These are phyloP conservation scores for Otatea glauca DNA, from an alignment of 176 grass and related monocot species.

Conservation along the genomic window DNA sequence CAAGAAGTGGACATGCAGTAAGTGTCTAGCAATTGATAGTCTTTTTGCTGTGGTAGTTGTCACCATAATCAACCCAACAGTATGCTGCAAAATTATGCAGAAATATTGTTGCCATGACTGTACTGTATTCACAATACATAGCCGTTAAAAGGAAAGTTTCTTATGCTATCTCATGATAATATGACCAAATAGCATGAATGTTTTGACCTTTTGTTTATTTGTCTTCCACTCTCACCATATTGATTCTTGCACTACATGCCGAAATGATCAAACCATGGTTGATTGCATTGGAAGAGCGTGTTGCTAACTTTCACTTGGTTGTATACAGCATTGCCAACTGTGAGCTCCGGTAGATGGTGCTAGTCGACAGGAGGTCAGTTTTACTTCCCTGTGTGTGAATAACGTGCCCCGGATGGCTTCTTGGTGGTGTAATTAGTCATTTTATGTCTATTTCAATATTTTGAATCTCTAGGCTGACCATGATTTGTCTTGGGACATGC, in stretches of 20 bases:
- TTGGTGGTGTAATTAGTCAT: too few relatives aligned
- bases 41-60: neutral
- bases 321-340: conserved; percentile 76
- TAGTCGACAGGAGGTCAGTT: conserved; percentile 78
- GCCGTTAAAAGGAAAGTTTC: neutral
- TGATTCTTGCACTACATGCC: neutral
- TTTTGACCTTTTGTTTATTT: conserved; percentile 1
- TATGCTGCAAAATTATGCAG: neutral
- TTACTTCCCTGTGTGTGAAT: neutral
- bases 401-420: too few relatives aligned
- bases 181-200: neutral
- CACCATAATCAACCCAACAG: neutral
- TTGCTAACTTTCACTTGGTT: conserved; percentile 32
- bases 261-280: neutral
- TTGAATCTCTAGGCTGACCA: too few relatives aligned
- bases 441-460: too few relatives aligned
- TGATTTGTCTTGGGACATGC: too few relatives aligned
- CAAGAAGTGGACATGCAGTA: conserved; percentile 69
- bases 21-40: conserved; percentile 18
- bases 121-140: neutral
- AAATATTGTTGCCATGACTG: neutral
- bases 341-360: conserved; percentile 78
- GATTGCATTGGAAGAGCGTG: neutral
- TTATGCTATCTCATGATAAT: neutral
- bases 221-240: neutral